Percentiles rank a stretch among this genome's conserved stretches.
These are phyloP conservation scores for Hyaloscypha variabilis DNA, from an alignment of 495 filamentous ascomycete species.

Conservation along the genomic window DNA sequence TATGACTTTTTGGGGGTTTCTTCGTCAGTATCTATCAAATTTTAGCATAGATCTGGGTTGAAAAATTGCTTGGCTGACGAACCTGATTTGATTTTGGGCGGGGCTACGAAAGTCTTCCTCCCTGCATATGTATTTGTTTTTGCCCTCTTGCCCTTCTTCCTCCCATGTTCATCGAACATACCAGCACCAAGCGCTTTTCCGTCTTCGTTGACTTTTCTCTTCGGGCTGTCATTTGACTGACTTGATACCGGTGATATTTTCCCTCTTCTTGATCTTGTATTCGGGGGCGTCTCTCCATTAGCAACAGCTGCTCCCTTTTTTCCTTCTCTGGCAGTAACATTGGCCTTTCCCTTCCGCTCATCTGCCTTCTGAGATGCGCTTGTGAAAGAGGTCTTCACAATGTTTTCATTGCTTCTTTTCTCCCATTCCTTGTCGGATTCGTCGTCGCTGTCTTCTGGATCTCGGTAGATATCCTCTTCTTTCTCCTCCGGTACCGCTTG, in stretches of 20 bases:
- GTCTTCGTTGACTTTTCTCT: constrained; percentile 14
- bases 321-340: not conserved
- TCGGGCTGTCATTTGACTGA: constrained; percentile 6
- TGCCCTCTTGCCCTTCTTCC: constrained; percentile 11
- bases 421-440: constrained; percentile 5
- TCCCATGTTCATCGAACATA: constrained; percentile 22
- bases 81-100: not conserved
- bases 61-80: not conserved
- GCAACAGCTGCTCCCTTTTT: not conserved
- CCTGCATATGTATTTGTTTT: constrained; percentile 2
- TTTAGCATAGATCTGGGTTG: not conserved
- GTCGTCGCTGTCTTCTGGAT: constrained; percentile 17
- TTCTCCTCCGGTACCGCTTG: not conserved
- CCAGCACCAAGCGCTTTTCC: constrained; percentile 12
- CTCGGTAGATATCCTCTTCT: constrained; percentile 15
- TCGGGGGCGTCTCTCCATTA: not conserved
- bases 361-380: not conserved
- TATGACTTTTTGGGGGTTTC: not conserved
- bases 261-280: not conserved
- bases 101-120: not conserved
- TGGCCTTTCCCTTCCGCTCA: not conserved
- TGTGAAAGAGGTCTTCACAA: not conserved
- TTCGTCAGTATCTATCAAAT: constrained; percentile 11
- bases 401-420: not conserved
- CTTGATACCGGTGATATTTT: not conserved